These are phyloP conservation scores for Phytophthora sp. DNA, from an alignment of 352 stramenopile species.

Conservation along the genomic window DNA sequence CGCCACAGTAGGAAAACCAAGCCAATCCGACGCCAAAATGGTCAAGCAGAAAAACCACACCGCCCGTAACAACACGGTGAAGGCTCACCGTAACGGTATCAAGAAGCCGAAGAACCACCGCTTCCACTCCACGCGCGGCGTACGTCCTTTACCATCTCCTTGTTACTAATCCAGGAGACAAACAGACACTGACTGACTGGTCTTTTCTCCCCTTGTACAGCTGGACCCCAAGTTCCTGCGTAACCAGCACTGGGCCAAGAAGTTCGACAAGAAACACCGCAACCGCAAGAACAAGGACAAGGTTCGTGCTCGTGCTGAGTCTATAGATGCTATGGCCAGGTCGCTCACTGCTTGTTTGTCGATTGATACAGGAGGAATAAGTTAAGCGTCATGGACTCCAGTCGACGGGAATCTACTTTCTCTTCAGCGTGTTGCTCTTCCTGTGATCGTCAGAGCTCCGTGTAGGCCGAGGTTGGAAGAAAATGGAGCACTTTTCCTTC, in stretches of 20 bases:
- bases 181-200: background rate
- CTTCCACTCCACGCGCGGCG: constrained; percentile 94
- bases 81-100: constrained; percentile 97
- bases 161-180: background rate
- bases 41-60: constrained; percentile 98
- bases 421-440: constrained; percentile 21
- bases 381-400: constrained; percentile 29
- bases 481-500: constrained; percentile 35
- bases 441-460: constrained; percentile 21
- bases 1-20: constrained; percentile 62
- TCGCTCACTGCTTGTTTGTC: background rate
- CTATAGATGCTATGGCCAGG: background rate
- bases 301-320: constrained; percentile 27
- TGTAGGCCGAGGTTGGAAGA: constrained; percentile 21
- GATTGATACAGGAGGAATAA: constrained; percentile 54
- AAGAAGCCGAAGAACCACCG: constrained; percentile 97
- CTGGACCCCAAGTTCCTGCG: constrained; percentile 98
- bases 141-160: constrained; percentile 47
- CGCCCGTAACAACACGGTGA: constrained; percentile 97
- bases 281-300: constrained; percentile 68
- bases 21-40: constrained; percentile 71
- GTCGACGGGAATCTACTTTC: constrained; percentile 25
- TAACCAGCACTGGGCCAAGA: constrained; percentile 98
- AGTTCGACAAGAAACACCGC: constrained; percentile 94
- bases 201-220: constrained; percentile 32